Evolutionary conservation across 2,329 filamentous ascomycete species (phyloP), one percentile per base, ranked within the genome.

Genomic region (Ustulina deusta): DNA sequence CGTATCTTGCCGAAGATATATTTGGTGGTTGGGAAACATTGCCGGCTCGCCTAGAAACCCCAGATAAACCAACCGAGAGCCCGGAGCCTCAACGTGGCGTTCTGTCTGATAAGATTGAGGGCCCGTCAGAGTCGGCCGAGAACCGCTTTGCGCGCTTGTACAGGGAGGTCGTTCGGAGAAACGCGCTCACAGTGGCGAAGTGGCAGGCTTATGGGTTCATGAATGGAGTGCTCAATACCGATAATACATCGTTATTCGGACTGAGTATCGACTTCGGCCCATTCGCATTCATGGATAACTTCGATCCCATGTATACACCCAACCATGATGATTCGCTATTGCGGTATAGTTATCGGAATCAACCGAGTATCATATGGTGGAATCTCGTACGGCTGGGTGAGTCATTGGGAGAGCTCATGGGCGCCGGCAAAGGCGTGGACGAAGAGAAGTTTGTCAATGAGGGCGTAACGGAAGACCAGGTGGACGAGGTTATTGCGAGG

Each of bases 201-300:
- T 98, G 96, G 95, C 97, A 99, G 82, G 94, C 93, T 0, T 98
- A 98, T 76, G 96, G 93, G n/a, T 99, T 99, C 82, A 98, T 97
- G 86, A 99, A 99, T 75, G 96, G 96, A 52, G 96, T 99, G 3
- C 84, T 99, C 65, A 99, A 99, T 80, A 98, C 96, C 0, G 96
- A 99, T 78, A 99, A 99, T 79, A 99, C 96, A 0, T 97, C 94
- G 0, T 87, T 99, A 58, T 90, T 90, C 63, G 96, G 96, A 0
- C 82, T 99, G 0, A 95, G 91, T 6, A 91, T 99, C 70, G 96
- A 99, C 80, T 99, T 94, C 77, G 96, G 96, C 0, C 96, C 96
- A 0, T 99, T 99, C 75, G 96, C 96, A 5, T 99, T 99, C 79
- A 91, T 99, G 83, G 96, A 99, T 79, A 94, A 94, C 76, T 99